Conservation (phyloP, 768 basidiomycete genomes). For the Boletus sensibilis region DNA sequence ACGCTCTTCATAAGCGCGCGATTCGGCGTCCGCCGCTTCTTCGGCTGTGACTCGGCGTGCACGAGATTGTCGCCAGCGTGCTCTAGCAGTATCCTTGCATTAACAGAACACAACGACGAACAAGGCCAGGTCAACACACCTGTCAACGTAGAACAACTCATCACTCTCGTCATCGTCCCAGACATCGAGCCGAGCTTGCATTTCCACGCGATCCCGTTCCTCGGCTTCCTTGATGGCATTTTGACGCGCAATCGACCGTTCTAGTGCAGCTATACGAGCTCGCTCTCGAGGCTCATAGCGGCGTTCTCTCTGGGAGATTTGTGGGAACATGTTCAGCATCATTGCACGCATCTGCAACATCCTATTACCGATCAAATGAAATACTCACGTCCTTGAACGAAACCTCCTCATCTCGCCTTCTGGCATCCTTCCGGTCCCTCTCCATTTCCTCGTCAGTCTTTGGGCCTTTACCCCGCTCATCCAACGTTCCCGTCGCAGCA, state of each 20-base stretch:
- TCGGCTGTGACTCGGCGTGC: slow-evolving; percentile 71
- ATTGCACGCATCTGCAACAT: not conserved
- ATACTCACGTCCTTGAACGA: slow-evolving; percentile 82
- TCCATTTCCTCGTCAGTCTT: slow-evolving; percentile 92
- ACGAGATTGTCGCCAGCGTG: slow-evolving; percentile 83
- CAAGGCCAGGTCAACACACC: slow-evolving; percentile 47
- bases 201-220: slow-evolving; percentile 76
- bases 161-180: slow-evolving; percentile 95
- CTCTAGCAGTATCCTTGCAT: slow-evolving; percentile 37
- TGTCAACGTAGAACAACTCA: slow-evolving; percentile 89
- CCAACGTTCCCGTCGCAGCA: slow-evolving; percentile 32
- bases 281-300: slow-evolving; percentile 92
- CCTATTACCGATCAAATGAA: not conserved
- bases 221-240: slow-evolving; percentile 71
- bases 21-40: slow-evolving; percentile 80
- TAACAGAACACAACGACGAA: not conserved
- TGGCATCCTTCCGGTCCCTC: slow-evolving; percentile 70
- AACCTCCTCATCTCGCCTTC: slow-evolving; percentile 76
- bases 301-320: slow-evolving; percentile 70
- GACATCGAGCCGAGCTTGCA: slow-evolving; percentile 76
- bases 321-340: not conserved
- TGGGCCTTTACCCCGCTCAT: slow-evolving; percentile 38
- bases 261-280: slow-evolving; percentile 70
- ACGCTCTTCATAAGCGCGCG: slow-evolving; percentile 76
- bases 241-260: slow-evolving; percentile 73